These are phyloP conservation scores for Cercis canadensis DNA, from an alignment of 306 rosid genomes.

Conservation along the genomic window DNA sequence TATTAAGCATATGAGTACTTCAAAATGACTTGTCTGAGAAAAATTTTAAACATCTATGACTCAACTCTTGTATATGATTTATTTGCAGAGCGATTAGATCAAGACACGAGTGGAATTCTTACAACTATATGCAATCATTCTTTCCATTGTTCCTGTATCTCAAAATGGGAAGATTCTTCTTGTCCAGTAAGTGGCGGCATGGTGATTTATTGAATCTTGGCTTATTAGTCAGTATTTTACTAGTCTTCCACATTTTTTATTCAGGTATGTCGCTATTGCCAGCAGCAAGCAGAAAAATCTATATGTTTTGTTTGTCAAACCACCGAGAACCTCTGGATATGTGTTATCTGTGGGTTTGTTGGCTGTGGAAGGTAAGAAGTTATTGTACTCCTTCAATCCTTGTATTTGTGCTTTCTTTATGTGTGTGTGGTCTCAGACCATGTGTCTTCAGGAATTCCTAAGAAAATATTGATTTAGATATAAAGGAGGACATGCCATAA, in stretches of 20 bases:
- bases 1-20: neutral
- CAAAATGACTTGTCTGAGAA: neutral
- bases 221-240: constrained; percentile 7
- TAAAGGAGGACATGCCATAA: constrained; percentile 88
- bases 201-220: neutral
- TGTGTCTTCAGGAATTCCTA: constrained; percentile 26
- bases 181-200: constrained; percentile 77
- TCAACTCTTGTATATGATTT: constrained; percentile 15
- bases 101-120: constrained; percentile 84
- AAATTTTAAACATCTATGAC: neutral
- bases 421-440: neutral
- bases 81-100: constrained; percentile 85
- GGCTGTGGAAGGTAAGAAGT: constrained; percentile 90
- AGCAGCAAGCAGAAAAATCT: constrained; percentile 96
- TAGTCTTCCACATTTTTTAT: constrained; percentile 18
- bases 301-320: constrained; percentile 86
- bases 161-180: constrained; percentile 95
- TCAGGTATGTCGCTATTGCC: constrained; percentile 95
- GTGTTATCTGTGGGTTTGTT: constrained; percentile 95
- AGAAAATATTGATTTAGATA: constrained; percentile 56
- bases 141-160: constrained; percentile 93
- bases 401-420: neutral
- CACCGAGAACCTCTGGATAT: constrained; percentile 95
- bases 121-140: constrained; percentile 98
- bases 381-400: neutral